Evolutionary conservation across 805 yeast genomes (phyloP), one percentile per base, ranked within the genome.

Genomic region (Cyberlindnera amylophila): DNA sequence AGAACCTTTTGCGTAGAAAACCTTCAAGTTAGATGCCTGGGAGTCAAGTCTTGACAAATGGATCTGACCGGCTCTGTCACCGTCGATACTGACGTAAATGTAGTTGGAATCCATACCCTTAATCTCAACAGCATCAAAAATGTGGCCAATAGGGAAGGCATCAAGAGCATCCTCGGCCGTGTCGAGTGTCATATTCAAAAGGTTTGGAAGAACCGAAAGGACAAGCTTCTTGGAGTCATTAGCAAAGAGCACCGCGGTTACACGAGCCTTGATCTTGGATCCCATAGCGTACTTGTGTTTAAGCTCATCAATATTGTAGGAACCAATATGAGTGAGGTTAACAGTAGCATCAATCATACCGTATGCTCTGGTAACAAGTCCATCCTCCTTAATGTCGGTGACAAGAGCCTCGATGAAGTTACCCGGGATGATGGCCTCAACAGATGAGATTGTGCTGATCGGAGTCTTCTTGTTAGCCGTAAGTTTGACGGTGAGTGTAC

Each of bases 391-490:
- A 16, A 79, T 73, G 8, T 78, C 80, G 16, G 82, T 72, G 16
- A 89, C 74, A 23, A 82, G 64, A 6, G 89, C 85, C 45, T 85
- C 88, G 9, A 90, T 87, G 10, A 81, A 57, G 50, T 81, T 76
- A 54, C 99, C 99, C 3, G 99, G 95, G 30, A 85, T 74, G 21
- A 90, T 74, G 4, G 95, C 79, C 54, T 89, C 95, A 16, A 87
- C 67, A 2, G 95, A 79, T 1, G 88, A 72, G 33, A 84, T 80
- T 6, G 83, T 67, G 4, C 77, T 58, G 7, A 77, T 57, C 6
- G 77, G 64, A 17, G 75, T 79, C 43, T 76, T 72, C 41, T 65
- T 62, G 18, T 69, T 61, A 17, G 69, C 59, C 4, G 79, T 74
- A 9, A 68, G 38, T 50, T 73, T 74, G 47, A 82, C 71, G 3